Evolutionary conservation across 2,329 filamentous ascomycete species (phyloP), one percentile per base, ranked within the genome.

Genomic region (Colletotrichum tanaceti): DNA sequence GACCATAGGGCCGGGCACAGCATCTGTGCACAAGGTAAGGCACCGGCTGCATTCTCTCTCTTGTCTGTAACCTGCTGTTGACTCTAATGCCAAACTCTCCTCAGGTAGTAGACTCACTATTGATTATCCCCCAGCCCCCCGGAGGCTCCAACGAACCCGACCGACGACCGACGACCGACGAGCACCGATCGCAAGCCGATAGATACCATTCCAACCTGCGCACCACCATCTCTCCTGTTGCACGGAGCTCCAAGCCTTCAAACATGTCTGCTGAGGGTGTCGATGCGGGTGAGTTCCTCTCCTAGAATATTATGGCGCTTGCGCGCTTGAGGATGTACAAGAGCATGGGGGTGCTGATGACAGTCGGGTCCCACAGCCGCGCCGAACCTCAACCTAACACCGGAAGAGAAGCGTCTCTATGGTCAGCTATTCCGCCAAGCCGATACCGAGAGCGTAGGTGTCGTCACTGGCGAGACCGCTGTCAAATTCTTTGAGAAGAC

Each of bases 401-500:
- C 92, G 57, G 94, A 98, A 73, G 96, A 99, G 87, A 98, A 97
- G 84, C 92, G 93, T 79, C 89, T 93, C 68, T 99, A 97, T 80
- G 93, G 92, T 74, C 93, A 96, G 80, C 90, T 99, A 71, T 98
- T 99, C 82, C 90, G 92, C 79, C 91, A 94, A 75, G 96, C 96
- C 73, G 96, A 99, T 81, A 92, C 91, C 68, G 96, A 98, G 74
- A 92, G 89, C 77, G 91, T 97, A 66, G 94, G 94, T 64, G 94
- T 98, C 72, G 93, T 99, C 41, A 98, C 96, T 20, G 96, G 96
- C 80, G 96, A 99, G 81, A 88, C 97, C 70, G 96, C 96, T 68
- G 94, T 99, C 79, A 93, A 94, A 79, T 98, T 99, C 85, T 99
- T 99, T 78, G 94, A 98, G 81, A 96, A 96, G 85, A 98, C 96